These are phyloP conservation scores for Phytophthora hibernalis DNA, from an alignment of 352 stramenopile genomes.

Conservation along the genomic window DNA sequence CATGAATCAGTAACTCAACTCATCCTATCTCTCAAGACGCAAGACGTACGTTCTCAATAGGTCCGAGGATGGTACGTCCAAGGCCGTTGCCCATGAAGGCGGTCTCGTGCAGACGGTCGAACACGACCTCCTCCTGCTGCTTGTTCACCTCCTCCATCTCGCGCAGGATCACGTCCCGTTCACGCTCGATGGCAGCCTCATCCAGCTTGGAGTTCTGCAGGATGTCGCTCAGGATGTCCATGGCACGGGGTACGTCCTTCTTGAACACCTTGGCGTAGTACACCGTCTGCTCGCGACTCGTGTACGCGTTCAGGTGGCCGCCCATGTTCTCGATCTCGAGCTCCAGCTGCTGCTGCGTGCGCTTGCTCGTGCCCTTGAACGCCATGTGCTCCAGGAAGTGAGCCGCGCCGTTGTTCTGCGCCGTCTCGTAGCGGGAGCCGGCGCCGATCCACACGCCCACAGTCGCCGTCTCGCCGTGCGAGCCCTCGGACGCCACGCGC, in stretches of 20 bases:
- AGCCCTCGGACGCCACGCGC: constrained; percentile 97
- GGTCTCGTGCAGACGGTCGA: constrained; percentile 99
- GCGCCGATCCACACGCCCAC: constrained; percentile 98
- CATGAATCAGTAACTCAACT: background rate
- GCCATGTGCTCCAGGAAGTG: constrained; percentile 99
- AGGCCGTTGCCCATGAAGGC: constrained; percentile 98
- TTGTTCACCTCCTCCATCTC: constrained; percentile 99
- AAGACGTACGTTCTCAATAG: constrained; percentile 97
- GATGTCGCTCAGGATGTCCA: constrained; percentile 99
- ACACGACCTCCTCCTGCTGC: constrained; percentile 98
- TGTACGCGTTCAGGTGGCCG: constrained; percentile 99
- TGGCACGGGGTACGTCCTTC: constrained; percentile 96
- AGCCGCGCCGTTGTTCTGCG: constrained; percentile 98
- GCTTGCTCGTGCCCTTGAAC: constrained; percentile 99
- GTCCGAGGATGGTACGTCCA: constrained; percentile 98
- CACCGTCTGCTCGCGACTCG: constrained; percentile 99
- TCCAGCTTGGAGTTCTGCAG: constrained; percentile 99
- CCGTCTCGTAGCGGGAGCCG: constrained; percentile 98
- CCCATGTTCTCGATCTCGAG: constrained; percentile 99
- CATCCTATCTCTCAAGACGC: background rate
- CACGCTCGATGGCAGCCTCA: constrained; percentile 94
- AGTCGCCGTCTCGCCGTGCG: constrained; percentile 97
- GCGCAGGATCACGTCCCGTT: constrained; percentile 99
- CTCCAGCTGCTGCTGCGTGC: constrained; percentile 98
- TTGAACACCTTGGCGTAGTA: constrained; percentile 99